Evolutionary conservation across 1,284 basidiomycete species (phyloP), one percentile per base, ranked within the genome.

Genomic region (Cryptococcus sp.): DNA sequence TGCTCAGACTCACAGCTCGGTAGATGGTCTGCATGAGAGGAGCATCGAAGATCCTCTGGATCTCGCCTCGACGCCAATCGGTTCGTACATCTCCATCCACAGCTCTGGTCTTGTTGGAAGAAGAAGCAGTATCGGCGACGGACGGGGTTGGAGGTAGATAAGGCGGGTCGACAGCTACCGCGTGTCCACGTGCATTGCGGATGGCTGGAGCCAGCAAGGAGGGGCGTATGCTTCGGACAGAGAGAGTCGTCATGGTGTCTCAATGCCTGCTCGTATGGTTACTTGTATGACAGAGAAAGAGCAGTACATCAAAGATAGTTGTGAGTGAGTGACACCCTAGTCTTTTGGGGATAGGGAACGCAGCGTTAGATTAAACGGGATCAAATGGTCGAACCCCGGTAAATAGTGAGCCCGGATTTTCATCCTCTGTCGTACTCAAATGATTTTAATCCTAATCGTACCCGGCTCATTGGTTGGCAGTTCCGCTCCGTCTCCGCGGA

Each of bases 21-120:
- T 88, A 95, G 60, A 95, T 87, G 59, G 93, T 87, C 54, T 93
- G 89, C 69, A 97, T 84, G 55, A 97, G 78, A 5, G 93, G 90
- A 10, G 82, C 83, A 63, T 82, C 80, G 61, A 78, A 82, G 57
- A 82, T 76, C 50, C 72, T 64, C 66, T 82, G 80, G 31, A 82
- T 76, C 64, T 82, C 80, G 16, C 67, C 67, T 42, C 80, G 66
- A 8, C 74, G 64, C 81, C 81, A 82, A 53, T 79, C 73, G 55
- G 68, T 57, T 44, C 76, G 63, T 20, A 78, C 66, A 19, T 67
- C 69, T 11, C 72, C 73, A 49, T 72, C 70, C 13, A 60, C 60
- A 35, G 31, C 31, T 59, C 55, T 48, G 38, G 59, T 41, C 48
- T 59, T 22, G 42, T 50, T 22, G 22, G 56, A 35, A 2, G 31